Evolutionary conservation across 345 rosid species (phyloP).

Genomic region (Mallotus nudiflorus): DNA sequence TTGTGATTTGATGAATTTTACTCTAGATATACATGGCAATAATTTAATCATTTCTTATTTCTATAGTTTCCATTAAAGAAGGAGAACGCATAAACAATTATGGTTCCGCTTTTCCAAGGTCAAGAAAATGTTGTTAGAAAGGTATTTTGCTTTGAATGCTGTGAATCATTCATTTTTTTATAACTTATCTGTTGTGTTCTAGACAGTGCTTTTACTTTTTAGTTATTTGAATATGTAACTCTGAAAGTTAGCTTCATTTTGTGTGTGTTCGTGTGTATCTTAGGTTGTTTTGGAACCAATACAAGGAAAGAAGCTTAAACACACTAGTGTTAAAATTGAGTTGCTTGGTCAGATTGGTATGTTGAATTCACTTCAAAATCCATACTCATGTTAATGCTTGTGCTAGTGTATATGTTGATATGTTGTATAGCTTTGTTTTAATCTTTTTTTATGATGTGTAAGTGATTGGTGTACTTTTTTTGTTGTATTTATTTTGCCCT

Average conservation of each 20-base stretch:
- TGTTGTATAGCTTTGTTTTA: too few relatives aligned
- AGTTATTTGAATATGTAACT: background rate
- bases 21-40: too few relatives aligned
- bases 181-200: background rate
- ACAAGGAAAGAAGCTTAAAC: constrained; percentile 91
- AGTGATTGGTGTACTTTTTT: too few relatives aligned
- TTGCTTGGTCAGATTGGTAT: constrained; percentile 91
- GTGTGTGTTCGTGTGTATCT: too few relatives aligned
- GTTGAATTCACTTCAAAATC: constrained; percentile 1
- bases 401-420: too few relatives aligned
- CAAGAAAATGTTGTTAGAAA: constrained; percentile 55
- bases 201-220: too few relatives aligned
- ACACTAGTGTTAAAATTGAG: constrained; percentile 89
- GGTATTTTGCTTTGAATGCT: constrained; percentile 27
- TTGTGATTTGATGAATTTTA: background rate
- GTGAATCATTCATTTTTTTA: background rate
- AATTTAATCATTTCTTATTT: too few relatives aligned
- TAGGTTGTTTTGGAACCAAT: constrained; percentile 60
- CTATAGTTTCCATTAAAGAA: constrained; percentile 49
- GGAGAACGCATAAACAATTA: constrained; percentile 51
- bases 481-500: too few relatives aligned
- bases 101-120: constrained; percentile 57
- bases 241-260: background rate
- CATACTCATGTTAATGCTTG: too few relatives aligned
- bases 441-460: too few relatives aligned